A percentile compares a stretch with the other conserved stretches of the same genome.
Conservation (phyloP, 768 basidiomycete species). For the Pisolithus sp. region DNA sequence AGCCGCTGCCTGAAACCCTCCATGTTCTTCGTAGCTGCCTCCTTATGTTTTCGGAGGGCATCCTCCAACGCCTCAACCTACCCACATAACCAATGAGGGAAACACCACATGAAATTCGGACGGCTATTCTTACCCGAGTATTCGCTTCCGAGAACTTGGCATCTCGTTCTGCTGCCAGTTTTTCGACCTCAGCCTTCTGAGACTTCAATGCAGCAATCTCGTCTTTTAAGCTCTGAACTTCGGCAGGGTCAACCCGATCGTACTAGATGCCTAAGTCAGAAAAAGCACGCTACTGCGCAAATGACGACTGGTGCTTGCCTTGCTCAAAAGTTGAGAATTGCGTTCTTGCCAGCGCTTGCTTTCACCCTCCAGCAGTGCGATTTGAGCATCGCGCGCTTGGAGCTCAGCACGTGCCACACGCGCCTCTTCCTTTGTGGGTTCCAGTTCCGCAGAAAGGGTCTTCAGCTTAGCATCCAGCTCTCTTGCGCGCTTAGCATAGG, state of each 20-base stretch:
- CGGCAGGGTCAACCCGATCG: constrained; percentile 83
- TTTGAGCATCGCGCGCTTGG: constrained; percentile 60
- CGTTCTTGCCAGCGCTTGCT: constrained; percentile 80
- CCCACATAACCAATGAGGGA: not conserved
- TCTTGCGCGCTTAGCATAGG: constrained; percentile 58
- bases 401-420: constrained; percentile 65
- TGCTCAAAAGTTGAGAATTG: constrained; percentile 72
- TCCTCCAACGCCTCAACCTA: constrained; percentile 42
- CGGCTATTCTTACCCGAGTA: constrained; percentile 24
- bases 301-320: constrained; percentile 40
- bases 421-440: constrained; percentile 69
- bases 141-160: constrained; percentile 24
- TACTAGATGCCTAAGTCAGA: constrained; percentile 41
- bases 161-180: constrained; percentile 23
- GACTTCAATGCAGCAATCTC: constrained; percentile 53
- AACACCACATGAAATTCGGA: not conserved
- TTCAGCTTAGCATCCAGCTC: constrained; percentile 63
- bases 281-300: not conserved
- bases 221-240: constrained; percentile 72
- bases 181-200: constrained; percentile 32
- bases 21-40: constrained; percentile 12
- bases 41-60: constrained; percentile 32
- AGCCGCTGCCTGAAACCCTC: constrained; percentile 17
- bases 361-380: constrained; percentile 69
- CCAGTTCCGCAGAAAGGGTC: constrained; percentile 52